These are phyloP conservation scores for Pseudogymnoascus sp. DNA, from an alignment of 2,329 filamentous ascomycete genomes.

Conservation along the genomic window DNA sequence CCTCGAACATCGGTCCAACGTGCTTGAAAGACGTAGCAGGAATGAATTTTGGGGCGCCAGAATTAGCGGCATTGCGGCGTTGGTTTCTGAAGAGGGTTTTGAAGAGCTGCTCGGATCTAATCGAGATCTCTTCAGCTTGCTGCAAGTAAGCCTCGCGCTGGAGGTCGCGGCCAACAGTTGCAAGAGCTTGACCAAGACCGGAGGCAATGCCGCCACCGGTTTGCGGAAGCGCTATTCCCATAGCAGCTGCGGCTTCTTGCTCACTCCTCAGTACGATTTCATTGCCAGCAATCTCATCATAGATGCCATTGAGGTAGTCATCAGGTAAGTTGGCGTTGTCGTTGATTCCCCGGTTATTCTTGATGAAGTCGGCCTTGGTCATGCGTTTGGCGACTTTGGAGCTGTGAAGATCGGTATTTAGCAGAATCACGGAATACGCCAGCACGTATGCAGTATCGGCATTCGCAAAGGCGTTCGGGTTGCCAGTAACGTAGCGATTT, in stretches of 20 bases:
- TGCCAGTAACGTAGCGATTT: slow-evolving; percentile 87
- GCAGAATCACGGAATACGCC: slow-evolving; percentile 90
- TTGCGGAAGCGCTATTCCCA: slow-evolving; percentile 52
- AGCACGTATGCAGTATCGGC: slow-evolving; percentile 96
- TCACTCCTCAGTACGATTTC: slow-evolving; percentile 95
- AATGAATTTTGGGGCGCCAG: slow-evolving; percentile 61
- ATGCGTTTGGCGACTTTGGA: slow-evolving; percentile 74
- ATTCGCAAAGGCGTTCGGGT: slow-evolving; percentile 95
- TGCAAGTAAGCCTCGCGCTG: slow-evolving; percentile 90
- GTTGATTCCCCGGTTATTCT: slow-evolving; percentile 97
- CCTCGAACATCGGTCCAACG: slow-evolving; percentile 96
- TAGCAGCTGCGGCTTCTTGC: slow-evolving; percentile 75
- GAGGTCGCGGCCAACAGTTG: slow-evolving; percentile 82
- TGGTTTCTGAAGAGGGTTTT: slow-evolving; percentile 88
- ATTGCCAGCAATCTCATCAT: slow-evolving; percentile 80
- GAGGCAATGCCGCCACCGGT: slow-evolving; percentile 64
- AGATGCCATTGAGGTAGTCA: slow-evolving; percentile 83
- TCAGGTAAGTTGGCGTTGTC: slow-evolving; percentile 88
- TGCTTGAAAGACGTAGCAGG: slow-evolving; percentile 90
- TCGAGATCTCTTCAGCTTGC: slow-evolving; percentile 83
- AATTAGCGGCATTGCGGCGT: slow-evolving; percentile 64
- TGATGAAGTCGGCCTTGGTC: slow-evolving; percentile 96
- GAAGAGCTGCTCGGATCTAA: slow-evolving; percentile 72
- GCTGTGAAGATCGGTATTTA: slow-evolving; percentile 95
- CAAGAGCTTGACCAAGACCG: slow-evolving; percentile 78